Evolutionary conservation across 1,284 basidiomycete species (phyloP).

Genomic region (Pseudozyma sp.): DNA sequence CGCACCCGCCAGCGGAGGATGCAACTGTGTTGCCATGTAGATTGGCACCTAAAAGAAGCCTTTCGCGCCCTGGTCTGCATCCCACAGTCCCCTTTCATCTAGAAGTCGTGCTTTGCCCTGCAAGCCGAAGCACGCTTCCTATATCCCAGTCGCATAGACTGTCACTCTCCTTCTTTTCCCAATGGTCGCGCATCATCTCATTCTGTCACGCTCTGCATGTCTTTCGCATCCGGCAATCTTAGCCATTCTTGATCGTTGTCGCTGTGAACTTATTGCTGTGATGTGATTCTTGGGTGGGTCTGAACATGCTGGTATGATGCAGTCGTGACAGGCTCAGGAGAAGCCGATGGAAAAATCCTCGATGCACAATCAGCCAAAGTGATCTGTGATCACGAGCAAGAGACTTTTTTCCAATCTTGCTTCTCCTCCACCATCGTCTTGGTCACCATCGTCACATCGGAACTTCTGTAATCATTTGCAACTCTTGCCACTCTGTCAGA

Average conservation of each 20-base stretch:
- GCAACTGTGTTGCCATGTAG: slow-evolving; percentile 68
- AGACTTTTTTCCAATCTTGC: slow-evolving; percentile 1
- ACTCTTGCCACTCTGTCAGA: background rate
- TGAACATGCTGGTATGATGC: background rate
- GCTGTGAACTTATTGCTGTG: background rate
- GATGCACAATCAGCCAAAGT: background rate
- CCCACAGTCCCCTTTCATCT: background rate
- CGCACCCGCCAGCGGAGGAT: slow-evolving; percentile 75
- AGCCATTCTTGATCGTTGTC: background rate
- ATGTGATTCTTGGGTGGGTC: background rate
- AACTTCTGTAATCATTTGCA: too few species aligned
- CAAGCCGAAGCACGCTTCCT: slow-evolving; percentile 9
- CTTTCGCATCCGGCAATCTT: slow-evolving; percentile 14
- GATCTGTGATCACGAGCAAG: slow-evolving; percentile 20
- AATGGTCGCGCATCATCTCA: background rate
- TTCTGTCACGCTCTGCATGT: slow-evolving; percentile 7
- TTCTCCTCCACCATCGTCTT: slow-evolving; percentile 16
- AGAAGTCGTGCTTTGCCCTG: background rate
- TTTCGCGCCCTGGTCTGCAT: too few species aligned
- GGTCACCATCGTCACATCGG: slow-evolving; percentile 2
- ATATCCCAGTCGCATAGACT: slow-evolving; percentile 8
- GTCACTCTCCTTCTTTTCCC: background rate
- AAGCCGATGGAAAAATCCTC: slow-evolving; percentile 21
- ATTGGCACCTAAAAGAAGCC: background rate
- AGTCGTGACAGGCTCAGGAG: slow-evolving; percentile 3